Evolutionary conservation across 768 basidiomycete genomes (phyloP), one percentile per base, ranked within the genome.

Genomic region (Amyloporia xantha): DNA sequence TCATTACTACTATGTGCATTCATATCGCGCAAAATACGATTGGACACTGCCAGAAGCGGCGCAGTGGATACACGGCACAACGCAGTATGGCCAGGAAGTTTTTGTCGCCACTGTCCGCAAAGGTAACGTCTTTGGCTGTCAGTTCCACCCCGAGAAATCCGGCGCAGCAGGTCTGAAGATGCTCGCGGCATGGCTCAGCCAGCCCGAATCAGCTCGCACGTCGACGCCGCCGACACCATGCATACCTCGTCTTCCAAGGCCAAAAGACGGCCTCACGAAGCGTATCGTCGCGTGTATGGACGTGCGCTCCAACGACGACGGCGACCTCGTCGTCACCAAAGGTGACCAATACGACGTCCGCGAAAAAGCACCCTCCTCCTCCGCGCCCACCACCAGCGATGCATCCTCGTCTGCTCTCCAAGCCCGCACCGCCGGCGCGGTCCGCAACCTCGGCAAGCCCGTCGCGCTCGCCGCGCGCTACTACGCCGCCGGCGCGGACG

Each of bases 331-430:
- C 50, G 96, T 99, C 1, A 99, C 96, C 37, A 99, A 99, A 71
- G 96, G 96, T 49, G 96, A 99, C 66, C 96, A 96, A 65, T 99
- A 99, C 69, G 92, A 97, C 64, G 94, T 97, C 15, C 89, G 94
- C 47, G 94, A 97, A 67, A 91, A 85, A 60, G 63, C 47, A 46
- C 63, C 54, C 15, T 51, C 60, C 17, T 13, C 56, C 1, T 38
- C 46, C 36, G 33, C 19, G 6, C 57, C 43, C 40, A n/a, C 60
- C 9, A n/a, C n/a, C n/a, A n/a, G n/a, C n/a, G 43, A 60, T 37
- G 44, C 61, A 19, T 47, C 45, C 38, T 20, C 45, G 60, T 47
- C 49, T 5, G 49, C 48, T 28, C 48, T 69, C 33, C 53, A 68
- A 15, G 67, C 76, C 51, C 68, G 69, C 21, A 68, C 78, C 1